Percentiles rank a stretch among this genome's conserved stretches.
Evolutionary conservation across 2,329 filamentous ascomycete species (phyloP).

Genomic region (Botryosphaeria dothidea): DNA sequence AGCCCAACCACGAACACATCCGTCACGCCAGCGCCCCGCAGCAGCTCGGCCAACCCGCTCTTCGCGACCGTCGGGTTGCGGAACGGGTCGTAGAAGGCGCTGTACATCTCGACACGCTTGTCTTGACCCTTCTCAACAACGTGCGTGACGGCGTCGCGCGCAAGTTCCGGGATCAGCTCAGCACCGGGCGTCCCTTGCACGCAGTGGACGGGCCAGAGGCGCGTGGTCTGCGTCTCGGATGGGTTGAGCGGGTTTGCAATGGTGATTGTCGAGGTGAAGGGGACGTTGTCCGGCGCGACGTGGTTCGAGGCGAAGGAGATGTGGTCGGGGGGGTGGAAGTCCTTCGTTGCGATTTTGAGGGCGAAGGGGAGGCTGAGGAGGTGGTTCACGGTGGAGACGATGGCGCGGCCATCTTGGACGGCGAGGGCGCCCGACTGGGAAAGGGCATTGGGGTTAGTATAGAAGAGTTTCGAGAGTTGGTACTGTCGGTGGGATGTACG

Average conservation of each 20-base stretch:
- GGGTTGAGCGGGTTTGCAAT: constrained; percentile 69
- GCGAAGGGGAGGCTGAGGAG: constrained; percentile 73
- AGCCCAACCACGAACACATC: constrained; percentile 85
- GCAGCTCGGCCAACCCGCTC: constrained; percentile 60
- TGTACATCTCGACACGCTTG: constrained; percentile 85
- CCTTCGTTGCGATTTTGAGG: constrained; percentile 81
- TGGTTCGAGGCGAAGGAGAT: constrained; percentile 90
- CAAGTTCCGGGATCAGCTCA: constrained; percentile 70
- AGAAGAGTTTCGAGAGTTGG: background rate
- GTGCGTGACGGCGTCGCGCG: constrained; percentile 37
- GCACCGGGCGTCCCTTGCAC: constrained; percentile 73
- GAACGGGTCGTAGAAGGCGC: constrained; percentile 73
- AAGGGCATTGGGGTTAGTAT: constrained; percentile 17
- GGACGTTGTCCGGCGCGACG: constrained; percentile 57
- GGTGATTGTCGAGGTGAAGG: constrained; percentile 66
- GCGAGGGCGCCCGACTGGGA: constrained; percentile 82
- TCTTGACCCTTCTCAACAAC: constrained; percentile 79
- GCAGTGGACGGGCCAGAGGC: constrained; percentile 91
- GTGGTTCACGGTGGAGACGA: constrained; percentile 70
- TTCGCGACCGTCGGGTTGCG: constrained; percentile 65
- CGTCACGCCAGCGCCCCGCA: constrained; percentile 64
- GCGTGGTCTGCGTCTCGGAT: constrained; percentile 63
- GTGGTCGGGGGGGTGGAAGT: constrained; percentile 83
- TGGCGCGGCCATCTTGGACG: constrained; percentile 70
- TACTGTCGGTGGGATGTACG: background rate